Conservation (phyloP, 2,329 filamentous ascomycete species). For the Elsinoe perseae region DNA sequence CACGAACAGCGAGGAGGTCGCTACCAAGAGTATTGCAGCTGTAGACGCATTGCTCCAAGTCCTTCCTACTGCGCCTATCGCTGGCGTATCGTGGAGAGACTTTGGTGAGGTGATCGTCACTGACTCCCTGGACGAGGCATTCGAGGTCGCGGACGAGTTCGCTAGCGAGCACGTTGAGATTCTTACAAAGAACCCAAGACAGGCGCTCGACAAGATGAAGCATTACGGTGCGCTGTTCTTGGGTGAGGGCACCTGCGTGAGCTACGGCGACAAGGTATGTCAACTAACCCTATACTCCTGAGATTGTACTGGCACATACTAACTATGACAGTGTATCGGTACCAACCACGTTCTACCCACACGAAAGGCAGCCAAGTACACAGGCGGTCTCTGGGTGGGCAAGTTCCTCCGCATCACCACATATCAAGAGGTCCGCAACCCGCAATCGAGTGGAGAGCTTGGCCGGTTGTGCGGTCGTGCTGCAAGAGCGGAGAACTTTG, state of each 20-base stretch:
- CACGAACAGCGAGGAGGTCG: conserved; percentile 40
- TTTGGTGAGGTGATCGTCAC: conserved; percentile 43
- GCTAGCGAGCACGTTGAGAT: conserved; percentile 48
- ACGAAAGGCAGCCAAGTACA: conserved; percentile 41
- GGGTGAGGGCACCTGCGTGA: conserved; percentile 47
- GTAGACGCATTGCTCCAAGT: conserved; percentile 35
- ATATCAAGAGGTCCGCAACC: conserved; percentile 43
- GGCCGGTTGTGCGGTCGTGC: conserved; percentile 44
- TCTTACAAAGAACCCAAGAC: conserved; percentile 39
- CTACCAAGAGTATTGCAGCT: conserved; percentile 31
- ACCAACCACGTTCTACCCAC: conserved; percentile 51
- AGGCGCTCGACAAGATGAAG: conserved; percentile 45
- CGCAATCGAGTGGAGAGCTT: conserved; percentile 41
- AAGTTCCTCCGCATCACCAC: conserved; percentile 47
- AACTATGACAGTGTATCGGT: conserved; percentile 39
- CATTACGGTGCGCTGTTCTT: conserved; percentile 47
- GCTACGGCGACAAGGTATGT: conserved; percentile 45
- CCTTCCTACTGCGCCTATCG: conserved; percentile 39
- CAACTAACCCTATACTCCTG: conserved; percentile 20
- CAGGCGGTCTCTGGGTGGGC: conserved; percentile 49
- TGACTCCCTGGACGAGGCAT: conserved; percentile 37
- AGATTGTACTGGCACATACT: no score
- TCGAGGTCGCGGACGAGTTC: conserved; percentile 40
- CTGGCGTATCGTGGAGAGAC: conserved; percentile 38
- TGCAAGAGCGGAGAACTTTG: conserved; percentile 45